Percentiles rank a stretch among this genome's conserved stretches.
Evolutionary conservation across 176 grass and related monocot species (phyloP).

Genomic region (Carex cristatella): DNA sequence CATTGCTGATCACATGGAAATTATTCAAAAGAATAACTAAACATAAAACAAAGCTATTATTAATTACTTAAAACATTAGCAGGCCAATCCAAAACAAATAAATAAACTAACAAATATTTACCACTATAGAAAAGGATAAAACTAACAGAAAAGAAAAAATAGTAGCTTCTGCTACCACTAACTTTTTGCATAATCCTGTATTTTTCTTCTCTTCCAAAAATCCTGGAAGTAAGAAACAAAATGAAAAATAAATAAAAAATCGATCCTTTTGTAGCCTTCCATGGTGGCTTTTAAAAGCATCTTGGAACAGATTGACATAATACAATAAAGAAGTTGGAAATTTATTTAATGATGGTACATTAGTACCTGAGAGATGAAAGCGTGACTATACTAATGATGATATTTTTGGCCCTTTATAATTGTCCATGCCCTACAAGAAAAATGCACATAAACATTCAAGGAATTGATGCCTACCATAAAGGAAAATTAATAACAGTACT

Average conservation of each 20-base stretch:
- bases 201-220: not conserved
- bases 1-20: not conserved
- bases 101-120: not conserved
- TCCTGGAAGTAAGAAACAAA: not conserved
- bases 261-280: not conserved
- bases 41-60: not conserved
- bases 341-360: not conserved
- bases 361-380: not conserved
- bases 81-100: not conserved
- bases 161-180: not conserved
- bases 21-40: not conserved
- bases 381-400: slow-evolving; percentile 50
- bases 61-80: not conserved
- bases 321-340: not conserved
- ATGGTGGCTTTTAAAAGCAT: not conserved
- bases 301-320: not conserved
- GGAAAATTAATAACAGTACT: not conserved
- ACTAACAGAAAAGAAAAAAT: not conserved
- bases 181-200: not conserved
- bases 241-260: not conserved
- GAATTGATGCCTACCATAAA: not conserved
- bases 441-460: not conserved
- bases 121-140: not conserved
- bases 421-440: slow-evolving; percentile 79
- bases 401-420: slow-evolving; percentile 94